Evolutionary conservation across 108 stramenopile genomes (phyloP), one percentile per base, ranked within the genome.

Genomic region (Schizochytrium sp.): DNA sequence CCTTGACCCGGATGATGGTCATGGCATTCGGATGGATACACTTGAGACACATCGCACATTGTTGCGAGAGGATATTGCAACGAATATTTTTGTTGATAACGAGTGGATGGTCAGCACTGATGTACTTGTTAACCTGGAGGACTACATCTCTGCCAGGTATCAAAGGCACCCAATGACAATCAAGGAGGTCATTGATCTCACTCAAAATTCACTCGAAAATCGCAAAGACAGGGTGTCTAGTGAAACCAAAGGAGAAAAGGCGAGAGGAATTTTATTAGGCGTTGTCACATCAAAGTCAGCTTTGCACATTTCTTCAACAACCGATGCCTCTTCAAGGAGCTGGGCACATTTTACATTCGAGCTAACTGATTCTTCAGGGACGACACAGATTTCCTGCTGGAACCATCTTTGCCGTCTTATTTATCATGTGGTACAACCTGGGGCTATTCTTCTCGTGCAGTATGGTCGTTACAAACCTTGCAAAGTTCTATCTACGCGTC

Each of bases 281-380:
- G 7, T 69, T 7, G 64, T 69, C 64, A 69, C 64, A 7, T 12
- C 12, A 7, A 69, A 69, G 64, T 69, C 64, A 7, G 64, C 64
- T 44, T 44, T 69, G 10, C 64, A 69, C 1, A 38, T 15, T 44
- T 44, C 40, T 13, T 12, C 15, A 38, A 69, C 64, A 0, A 69
- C 40, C 64, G 28, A 69, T 44, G 10, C 12, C 19, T 5, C 19
- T 7, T 69, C 64, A 44, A 38, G 64, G 64, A 69, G 12, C 64
- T 69, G 64, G 64, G 64, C 64, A 15, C 64, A 83, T n/a, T 83
- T 83, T 50, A 5, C 50, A n/a, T 83, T 83, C n/a, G 3, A 83
- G 15, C 47, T 83, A 5, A 17, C 76, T 38, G 76, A 83, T 53
- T 47, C 12, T n/a, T 55, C 76, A 0, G 76, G 76, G n/a, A 83